These are phyloP conservation scores for Tricholoma saponaceum DNA, from an alignment of 768 basidiomycete genomes.

Conservation along the genomic window DNA sequence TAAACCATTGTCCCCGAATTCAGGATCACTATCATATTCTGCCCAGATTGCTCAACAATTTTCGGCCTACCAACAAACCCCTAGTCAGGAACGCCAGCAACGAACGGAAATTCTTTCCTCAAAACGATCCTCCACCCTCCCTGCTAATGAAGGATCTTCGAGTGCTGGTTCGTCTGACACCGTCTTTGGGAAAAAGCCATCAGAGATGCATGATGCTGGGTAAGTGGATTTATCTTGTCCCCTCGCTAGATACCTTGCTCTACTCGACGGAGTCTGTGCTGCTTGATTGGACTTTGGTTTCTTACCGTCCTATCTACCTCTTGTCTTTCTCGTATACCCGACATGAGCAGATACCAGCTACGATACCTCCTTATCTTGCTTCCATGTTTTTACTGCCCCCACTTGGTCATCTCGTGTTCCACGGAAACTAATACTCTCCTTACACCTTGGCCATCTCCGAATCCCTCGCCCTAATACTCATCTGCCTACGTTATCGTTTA, in stretches of 20 bases:
- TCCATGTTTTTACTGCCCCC: slow-evolving; percentile 14
- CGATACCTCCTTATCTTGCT: slow-evolving; percentile 29
- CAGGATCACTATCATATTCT: slow-evolving; percentile 45
- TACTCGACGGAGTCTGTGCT: neutral
- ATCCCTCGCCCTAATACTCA: slow-evolving; percentile 20
- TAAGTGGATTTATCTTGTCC: slow-evolving; percentile 38
- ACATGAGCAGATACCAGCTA: slow-evolving; percentile 24
- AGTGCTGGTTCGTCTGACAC: slow-evolving; percentile 28
- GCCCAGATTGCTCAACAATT: slow-evolving; percentile 66
- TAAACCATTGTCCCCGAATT: slow-evolving; percentile 24
- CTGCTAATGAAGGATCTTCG: slow-evolving; percentile 19
- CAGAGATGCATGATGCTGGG: slow-evolving; percentile 82
- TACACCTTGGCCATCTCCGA: slow-evolving; percentile 16
- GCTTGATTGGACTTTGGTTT: slow-evolving; percentile 10
- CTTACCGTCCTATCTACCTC: slow-evolving; percentile 8
- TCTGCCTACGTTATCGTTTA: slow-evolving; percentile 23
- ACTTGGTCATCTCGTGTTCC: slow-evolving; percentile 10
- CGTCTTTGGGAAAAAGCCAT: slow-evolving; percentile 56
- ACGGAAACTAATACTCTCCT: slow-evolving; percentile 22
- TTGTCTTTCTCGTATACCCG: slow-evolving; percentile 9
- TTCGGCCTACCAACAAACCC: slow-evolving; percentile 59
- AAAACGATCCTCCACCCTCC: slow-evolving; percentile 19
- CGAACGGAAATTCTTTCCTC: slow-evolving; percentile 22
- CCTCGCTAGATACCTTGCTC: neutral
- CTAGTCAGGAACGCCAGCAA: slow-evolving; percentile 59